Conservation (phyloP, 73 alveolate species). For the Paramecium biaurelia region DNA sequence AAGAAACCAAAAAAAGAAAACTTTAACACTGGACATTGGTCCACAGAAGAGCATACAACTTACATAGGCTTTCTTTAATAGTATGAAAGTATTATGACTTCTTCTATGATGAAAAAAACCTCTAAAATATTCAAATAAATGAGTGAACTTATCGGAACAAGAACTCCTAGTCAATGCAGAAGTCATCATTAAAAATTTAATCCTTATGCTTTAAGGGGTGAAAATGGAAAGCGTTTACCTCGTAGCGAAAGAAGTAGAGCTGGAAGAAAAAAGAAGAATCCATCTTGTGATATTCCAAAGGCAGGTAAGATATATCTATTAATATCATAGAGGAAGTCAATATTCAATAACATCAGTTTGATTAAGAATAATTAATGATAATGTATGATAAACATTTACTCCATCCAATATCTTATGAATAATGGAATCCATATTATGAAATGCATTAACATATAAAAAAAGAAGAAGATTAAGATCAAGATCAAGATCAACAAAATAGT, state of each 20-base stretch:
- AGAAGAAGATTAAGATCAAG: not conserved
- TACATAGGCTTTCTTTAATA: constrained; percentile 27
- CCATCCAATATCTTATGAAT: not conserved
- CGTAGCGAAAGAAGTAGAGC: constrained; percentile 51
- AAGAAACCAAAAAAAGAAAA: constrained; percentile 49
- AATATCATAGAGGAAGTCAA: not conserved
- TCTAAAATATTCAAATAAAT: constrained; percentile 39
- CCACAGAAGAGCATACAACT: constrained; percentile 25
- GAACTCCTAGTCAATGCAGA: constrained; percentile 54
- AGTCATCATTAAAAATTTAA: constrained; percentile 50
- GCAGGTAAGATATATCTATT: not conserved
- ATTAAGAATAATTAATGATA: not conserved
- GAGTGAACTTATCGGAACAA: constrained; percentile 46
- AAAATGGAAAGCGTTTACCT: constrained; percentile 40
- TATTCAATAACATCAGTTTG: not conserved
- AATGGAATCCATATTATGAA: not conserved
- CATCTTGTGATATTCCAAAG: constrained; percentile 7
- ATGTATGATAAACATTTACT: not conserved
- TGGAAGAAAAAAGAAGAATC: constrained; percentile 52
- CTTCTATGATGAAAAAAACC: constrained; percentile 54
- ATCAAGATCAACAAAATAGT: not conserved
- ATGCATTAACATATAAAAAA: not conserved
- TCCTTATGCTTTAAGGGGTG: constrained; percentile 50
- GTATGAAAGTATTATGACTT: constrained; percentile 43
- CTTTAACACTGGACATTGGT: constrained; percentile 51